Evolutionary conservation across 176 grass and related monocot species (phyloP).

Genomic region (Puccinellia tenuiflora): DNA sequence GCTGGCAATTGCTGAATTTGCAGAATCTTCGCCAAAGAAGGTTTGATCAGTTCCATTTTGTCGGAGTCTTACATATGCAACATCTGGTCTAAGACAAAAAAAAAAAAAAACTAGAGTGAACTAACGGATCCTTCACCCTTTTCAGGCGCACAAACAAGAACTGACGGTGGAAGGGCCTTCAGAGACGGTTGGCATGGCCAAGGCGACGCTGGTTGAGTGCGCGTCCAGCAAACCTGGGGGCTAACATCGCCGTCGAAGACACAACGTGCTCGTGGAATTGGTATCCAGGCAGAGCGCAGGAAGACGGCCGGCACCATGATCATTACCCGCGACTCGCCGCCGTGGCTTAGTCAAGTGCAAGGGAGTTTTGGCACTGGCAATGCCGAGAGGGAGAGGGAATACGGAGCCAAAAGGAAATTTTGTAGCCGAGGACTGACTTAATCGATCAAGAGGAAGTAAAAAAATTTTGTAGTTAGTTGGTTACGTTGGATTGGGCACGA

Average conservation of each 20-base stretch:
- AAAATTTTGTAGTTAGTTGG: too few relatives aligned
- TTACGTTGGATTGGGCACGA: too few relatives aligned
- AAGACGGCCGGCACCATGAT: not conserved
- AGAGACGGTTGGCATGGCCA: slow-evolving; percentile 64
- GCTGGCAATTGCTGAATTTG: not conserved
- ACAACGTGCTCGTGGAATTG: slow-evolving; percentile 75
- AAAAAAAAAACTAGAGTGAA: not conserved
- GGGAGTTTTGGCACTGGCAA: not conserved
- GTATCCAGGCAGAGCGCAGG: slow-evolving; percentile 55
- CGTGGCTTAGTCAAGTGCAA: not conserved
- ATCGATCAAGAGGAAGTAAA: too few relatives aligned
- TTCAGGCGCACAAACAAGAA: slow-evolving; percentile 84
- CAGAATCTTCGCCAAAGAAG: not conserved
- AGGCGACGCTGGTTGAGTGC: slow-evolving; percentile 65
- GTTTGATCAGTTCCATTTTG: not conserved
- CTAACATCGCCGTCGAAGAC: slow-evolving; percentile 69
- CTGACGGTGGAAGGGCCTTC: slow-evolving; percentile 76
- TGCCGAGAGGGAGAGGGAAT: too few relatives aligned
- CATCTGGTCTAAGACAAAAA: not conserved
- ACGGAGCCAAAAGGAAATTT: too few relatives aligned
- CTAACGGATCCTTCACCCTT: slow-evolving; percentile 10
- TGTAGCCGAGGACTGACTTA: too few relatives aligned
- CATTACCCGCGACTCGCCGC: not conserved
- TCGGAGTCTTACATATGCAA: not conserved
- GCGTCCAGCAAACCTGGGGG: slow-evolving; percentile 62